Base-by-base conservation (phyloP, 1,139 yeast species). In the Sugiyamaella novakii region DNA sequence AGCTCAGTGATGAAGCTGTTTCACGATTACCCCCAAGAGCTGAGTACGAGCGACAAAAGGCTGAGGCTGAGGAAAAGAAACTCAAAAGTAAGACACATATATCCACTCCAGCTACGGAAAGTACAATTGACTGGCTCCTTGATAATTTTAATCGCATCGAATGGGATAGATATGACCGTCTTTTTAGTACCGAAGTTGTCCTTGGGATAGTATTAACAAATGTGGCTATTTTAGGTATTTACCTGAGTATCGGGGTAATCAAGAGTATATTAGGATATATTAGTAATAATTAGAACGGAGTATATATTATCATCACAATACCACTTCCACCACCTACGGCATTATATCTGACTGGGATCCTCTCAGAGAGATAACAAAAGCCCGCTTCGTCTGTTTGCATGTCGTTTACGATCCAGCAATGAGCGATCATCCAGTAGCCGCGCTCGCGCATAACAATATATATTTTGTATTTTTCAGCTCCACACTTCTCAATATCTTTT, bases 11-110 rank as follows among this genome's bases (percentile, higher is more conserved):
- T 17, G 52, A 51, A 29, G 53, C 58, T 1, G 46, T 50, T 7
- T 21, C 19, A 3, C 43, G 39, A 17, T 19, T 57, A 4, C 62
- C 62, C 1, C 59, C 62, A 6, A 30, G 44, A 30, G 61, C 60
- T 1, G 52, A 53, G 41, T 37, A 37, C 21, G 39, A 43, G 22
- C 42, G 53, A 11, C 29, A 36, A 21, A 40, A 43, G 14, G 12
- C 28, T 6, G 27, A 36, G 14, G 46, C 15, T 10, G 38, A 44
- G 19, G 31, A 25, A 5, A 34, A 24, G 7, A 19, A 15, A 11
- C 11, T 27, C 10, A 10, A 31, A 2, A 8, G 2, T 14, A 14
- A 31, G 15, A 6, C 19, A 2, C n/a, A 3, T 11, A 3, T 10
- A 6, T 11, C 21, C n/a, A 6, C 21, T 2, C 11, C 11, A 2